Evolutionary conservation across 345 rosid species (phyloP), one percentile per base, ranked within the genome.

Genomic region (Aethionema arabicum): DNA sequence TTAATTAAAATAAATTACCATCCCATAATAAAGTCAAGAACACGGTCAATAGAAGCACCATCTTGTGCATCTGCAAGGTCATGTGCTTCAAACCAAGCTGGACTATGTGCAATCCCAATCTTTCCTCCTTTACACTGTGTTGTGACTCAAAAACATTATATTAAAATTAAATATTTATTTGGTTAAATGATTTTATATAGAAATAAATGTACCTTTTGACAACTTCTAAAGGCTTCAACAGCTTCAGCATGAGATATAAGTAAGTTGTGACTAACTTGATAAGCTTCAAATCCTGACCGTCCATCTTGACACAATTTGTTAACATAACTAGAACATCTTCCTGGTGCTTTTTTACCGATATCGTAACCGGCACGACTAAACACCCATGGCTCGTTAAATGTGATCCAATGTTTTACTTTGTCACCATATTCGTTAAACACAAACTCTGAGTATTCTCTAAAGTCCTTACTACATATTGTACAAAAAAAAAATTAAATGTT

Each of bases 361-460:
- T 62, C 70, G 29, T 71, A 72, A 21, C 73, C 76, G 2, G 51
- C 40, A 11, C 58, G 13, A 7, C 68, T 61, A 42, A 35, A 69
- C 30, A 41, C 52, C 67, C 32, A 59, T 53, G 84, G 84, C 31
- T 80, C 81, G 15, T 79, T 80, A 35, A 80, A 29, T 6, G 81
- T 77, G 46, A 66, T 72, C 81, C 84, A 80, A 6, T 72, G 60
- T 44, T 77, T 77, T 11, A 80, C 78, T 63, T 76, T 57, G n/a
- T 80, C 79, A 9, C 84, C 84, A 16, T 52, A 63, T 48, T 35
- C 40, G 56, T 63, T 36, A 42, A 63, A 63, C 6, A 46, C 31
- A 41, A 63, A 63, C 32, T 58, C 48, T 5, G 55, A 30, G 36
- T 37, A 63, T 32, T 63, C 68, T 0, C 9, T 36, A 52, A 63